Evolutionary conservation across 768 basidiomycete species (phyloP), one percentile per base, ranked within the genome.

Genomic region (Mycena sanguinolenta): DNA sequence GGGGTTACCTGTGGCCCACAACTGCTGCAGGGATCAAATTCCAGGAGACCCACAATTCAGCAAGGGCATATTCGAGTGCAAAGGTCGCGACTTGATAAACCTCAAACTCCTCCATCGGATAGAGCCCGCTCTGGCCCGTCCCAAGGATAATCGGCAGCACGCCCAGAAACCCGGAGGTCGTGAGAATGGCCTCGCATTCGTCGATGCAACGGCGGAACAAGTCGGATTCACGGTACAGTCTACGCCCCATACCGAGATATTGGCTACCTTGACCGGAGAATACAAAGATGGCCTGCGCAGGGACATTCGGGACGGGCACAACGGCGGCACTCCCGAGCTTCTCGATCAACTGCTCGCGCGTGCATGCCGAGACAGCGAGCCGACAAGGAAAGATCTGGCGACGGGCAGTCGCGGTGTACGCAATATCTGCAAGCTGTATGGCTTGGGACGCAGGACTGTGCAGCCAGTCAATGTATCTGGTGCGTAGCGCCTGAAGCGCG

Each of bases 221-320:
- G 0, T 83, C 70, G 9, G 83, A 85, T 1, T 83, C 83, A 44
- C 74, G 75, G 65, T 94, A 94, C 19, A 94, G 83, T 0, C 78
- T 76, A 34, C 79, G 68, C 0, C 90, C 92, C 92, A 93, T 93
- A 8, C 88, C 87, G 21, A 82, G 75, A 79, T 91, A 90, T 70
- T 93, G 91, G 36, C 87, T 82, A 39, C 92, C 93, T 75, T 93
- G 91, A 10, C 93, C 93, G n/a, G 92, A 90, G 77, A 92, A 93
- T 4, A 93, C 89, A 17, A 46, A 46, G 16, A 46, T 12, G 6
- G 44, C 44, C 44, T 46, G 44, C 44, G 44, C 21, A n/a, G 44
- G 44, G 2, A n/a, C 8, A n/a, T 21, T 46, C 21, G 44, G n/a
- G 21, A 8, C 2, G 1, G 82, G 44, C 21, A 46, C 44, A 17